Conservation (phyloP, 2,329 filamentous ascomycete species). For the Scedosporium aurantiacum region DNA sequence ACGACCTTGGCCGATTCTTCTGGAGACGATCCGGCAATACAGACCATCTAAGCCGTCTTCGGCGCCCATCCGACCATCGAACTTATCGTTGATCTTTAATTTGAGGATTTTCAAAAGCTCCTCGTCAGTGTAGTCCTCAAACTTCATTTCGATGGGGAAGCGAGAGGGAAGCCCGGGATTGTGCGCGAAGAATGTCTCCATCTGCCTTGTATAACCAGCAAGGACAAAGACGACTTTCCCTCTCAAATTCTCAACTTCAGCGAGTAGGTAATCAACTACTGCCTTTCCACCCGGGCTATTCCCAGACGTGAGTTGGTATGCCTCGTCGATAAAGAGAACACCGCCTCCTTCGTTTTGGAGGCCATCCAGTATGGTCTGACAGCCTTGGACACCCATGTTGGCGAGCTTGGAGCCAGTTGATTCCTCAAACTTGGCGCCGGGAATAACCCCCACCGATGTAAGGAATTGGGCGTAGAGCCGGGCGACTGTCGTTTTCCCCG, state of each 20-base stretch:
- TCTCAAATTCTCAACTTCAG: slow-evolving; percentile 60
- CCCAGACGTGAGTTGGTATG: slow-evolving; percentile 58
- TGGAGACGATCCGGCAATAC: slow-evolving; percentile 50
- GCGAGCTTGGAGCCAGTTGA: slow-evolving; percentile 56
- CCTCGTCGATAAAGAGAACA: slow-evolving; percentile 67
- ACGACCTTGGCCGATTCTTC: slow-evolving; percentile 50
- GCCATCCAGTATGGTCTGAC: slow-evolving; percentile 34
- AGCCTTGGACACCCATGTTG: slow-evolving; percentile 43
- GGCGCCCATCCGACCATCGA: slow-evolving; percentile 41
- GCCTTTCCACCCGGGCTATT: slow-evolving; percentile 45
- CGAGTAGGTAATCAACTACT: slow-evolving; percentile 60
- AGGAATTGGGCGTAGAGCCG: slow-evolving; percentile 59
- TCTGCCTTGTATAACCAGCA: slow-evolving; percentile 62
- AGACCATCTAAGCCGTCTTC: slow-evolving; percentile 49
- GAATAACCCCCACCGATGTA: slow-evolving; percentile 47
- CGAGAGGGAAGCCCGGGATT: slow-evolving; percentile 58
- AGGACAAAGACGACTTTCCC: slow-evolving; percentile 63
- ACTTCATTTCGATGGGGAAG: slow-evolving; percentile 54
- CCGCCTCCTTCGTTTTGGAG: slow-evolving; percentile 44
- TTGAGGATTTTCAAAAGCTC: slow-evolving; percentile 54
- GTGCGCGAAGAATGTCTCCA: slow-evolving; percentile 67
- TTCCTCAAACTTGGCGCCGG: slow-evolving; percentile 51
- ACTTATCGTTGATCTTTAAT: slow-evolving; percentile 42
- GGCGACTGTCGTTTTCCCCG: slow-evolving; percentile 64
- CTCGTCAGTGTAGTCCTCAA: slow-evolving; percentile 55